phyloP scores from a whole-genome alignment of 352 stramenopile genomes.

The Saprolegnia parasitica region DNA sequence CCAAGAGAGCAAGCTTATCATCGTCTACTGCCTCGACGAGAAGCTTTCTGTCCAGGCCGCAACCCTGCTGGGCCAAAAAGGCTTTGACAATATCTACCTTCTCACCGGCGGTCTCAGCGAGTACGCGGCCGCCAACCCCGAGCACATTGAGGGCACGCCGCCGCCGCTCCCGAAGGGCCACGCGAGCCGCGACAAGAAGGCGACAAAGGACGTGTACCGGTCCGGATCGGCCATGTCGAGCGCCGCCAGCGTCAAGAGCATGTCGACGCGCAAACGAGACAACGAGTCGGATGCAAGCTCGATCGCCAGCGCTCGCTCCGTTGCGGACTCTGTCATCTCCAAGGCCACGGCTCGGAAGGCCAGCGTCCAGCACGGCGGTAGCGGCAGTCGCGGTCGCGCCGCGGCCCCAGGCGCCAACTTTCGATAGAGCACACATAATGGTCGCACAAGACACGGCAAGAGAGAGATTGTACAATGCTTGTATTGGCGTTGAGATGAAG shows the following conservation, averaged over 20 bases:
- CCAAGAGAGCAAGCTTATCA: conserved; percentile 63
- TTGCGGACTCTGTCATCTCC: conserved; percentile 74
- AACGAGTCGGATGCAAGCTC: conserved; percentile 52
- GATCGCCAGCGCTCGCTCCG: conserved; percentile 51
- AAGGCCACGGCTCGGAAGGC: conserved; percentile 62
- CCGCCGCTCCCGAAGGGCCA: conserved; percentile 44
- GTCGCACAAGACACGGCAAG: too few relatives aligned
- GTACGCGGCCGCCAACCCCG: conserved; percentile 56
- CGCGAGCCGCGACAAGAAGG: conserved; percentile 51
- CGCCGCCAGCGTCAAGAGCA: conserved; percentile 50
- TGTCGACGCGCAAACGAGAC: conserved; percentile 45
- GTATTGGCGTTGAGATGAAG: too few relatives aligned
- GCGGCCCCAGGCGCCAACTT: background rate
- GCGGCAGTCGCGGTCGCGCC: conserved; percentile 8
- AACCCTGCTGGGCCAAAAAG: conserved; percentile 66
- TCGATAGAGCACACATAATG: background rate
- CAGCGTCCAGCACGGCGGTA: conserved; percentile 32
- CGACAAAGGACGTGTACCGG: conserved; percentile 52
- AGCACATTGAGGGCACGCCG: conserved; percentile 59
- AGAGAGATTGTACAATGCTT: too few relatives aligned
- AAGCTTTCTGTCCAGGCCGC: conserved; percentile 55
- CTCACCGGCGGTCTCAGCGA: conserved; percentile 59
- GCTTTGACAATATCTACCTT: conserved; percentile 83
- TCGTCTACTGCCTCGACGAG: conserved; percentile 76
- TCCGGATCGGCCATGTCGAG: conserved; percentile 40